Evolutionary conservation across 768 basidiomycete genomes (phyloP), one percentile per base, ranked within the genome.

Genomic region (Amanita inopinata): DNA sequence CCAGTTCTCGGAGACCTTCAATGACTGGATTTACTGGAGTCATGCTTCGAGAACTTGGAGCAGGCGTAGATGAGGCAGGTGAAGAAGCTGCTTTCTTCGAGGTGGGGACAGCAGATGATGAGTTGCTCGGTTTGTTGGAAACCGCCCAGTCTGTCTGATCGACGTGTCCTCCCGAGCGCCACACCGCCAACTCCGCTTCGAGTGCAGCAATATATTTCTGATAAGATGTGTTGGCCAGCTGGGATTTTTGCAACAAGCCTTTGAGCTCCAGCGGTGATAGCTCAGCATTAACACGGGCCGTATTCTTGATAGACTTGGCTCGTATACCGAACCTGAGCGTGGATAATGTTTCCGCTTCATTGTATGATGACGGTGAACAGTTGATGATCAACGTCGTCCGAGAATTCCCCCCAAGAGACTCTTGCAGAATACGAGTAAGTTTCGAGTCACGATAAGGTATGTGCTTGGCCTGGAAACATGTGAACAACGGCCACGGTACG

Each of bases 291-390:
- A 99, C 89, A 34, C 96, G 86, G 47, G 96, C 96, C 47, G 87
- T 89, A 64, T 99, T 99, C 87, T 98, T 98, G 78, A 99, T 99
- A n/a, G 89, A 88, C 65, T 99, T 99, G n/a, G 96, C 94, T 50
- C 96, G 89, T 59, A 98, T 98, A 70, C 96, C 96, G 61, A 99
- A 99, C 18, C 96, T 84, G n/a, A 99, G 77, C 3, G 96, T 99
- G 2, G 84, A 86, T 24, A 99, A 70, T 0, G 96, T 99, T 62
- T 99, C 96, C 2, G 88, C 70, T 60, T 98, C 96, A 56, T 99
- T 99, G 67, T 92, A 99, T 0, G 88, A 81, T 1, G 91, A 93
- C 12, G 96, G 96, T 12, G 96, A 99, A 57, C 96, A 98, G 63
- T 98, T 99, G 65, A 99, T 99, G 55, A 99, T 93, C n/a, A 98